Percentiles rank a stretch among this genome's conserved stretches.
Conservation (phyloP, 768 basidiomycete genomes). For the Goffeauzyma gilvescens region DNA sequence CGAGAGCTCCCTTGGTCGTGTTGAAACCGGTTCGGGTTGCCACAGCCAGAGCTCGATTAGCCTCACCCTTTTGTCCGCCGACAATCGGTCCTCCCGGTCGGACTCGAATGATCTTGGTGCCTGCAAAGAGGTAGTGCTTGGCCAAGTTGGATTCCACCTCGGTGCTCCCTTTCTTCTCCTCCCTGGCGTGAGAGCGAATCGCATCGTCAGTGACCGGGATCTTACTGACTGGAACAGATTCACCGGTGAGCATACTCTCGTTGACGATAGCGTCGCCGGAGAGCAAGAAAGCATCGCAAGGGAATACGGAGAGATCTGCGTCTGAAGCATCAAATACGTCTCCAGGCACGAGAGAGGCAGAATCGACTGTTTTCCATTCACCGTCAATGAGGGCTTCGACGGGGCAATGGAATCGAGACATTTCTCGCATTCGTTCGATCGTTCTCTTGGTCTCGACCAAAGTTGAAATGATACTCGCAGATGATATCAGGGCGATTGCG, state of each 20-base stretch:
- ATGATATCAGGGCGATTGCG: conserved; percentile 80
- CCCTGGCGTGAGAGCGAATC: conserved; percentile 48
- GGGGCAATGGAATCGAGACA: conserved; percentile 74
- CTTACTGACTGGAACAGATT: conserved; percentile 93
- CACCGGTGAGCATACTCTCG: conserved; percentile 80
- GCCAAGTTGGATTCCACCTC: conserved; percentile 41
- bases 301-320: conserved; percentile 51
- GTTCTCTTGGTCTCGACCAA: conserved; percentile 86
- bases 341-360: conserved; percentile 66
- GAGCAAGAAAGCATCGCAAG: conserved; percentile 77
- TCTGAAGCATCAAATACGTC: conserved; percentile 80
- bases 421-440: conserved; percentile 79
- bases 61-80: conserved; percentile 12
- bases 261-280: conserved; percentile 96
- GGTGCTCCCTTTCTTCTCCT: conserved; percentile 37
- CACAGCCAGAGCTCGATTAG: conserved; percentile 52
- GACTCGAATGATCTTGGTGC: conserved; percentile 75
- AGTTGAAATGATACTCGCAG: conserved; percentile 63
- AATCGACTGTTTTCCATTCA: conserved; percentile 52
- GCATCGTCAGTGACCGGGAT: conserved; percentile 61
- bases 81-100: conserved; percentile 42
- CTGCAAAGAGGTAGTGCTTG: conserved; percentile 71
- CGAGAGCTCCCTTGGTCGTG: conserved; percentile 88
- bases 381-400: conserved; percentile 52
- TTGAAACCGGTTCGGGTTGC: conserved; percentile 85